phyloP scores from a whole-genome alignment of 1,284 basidiomycete species.

The Sporisorium reilianum region DNA sequence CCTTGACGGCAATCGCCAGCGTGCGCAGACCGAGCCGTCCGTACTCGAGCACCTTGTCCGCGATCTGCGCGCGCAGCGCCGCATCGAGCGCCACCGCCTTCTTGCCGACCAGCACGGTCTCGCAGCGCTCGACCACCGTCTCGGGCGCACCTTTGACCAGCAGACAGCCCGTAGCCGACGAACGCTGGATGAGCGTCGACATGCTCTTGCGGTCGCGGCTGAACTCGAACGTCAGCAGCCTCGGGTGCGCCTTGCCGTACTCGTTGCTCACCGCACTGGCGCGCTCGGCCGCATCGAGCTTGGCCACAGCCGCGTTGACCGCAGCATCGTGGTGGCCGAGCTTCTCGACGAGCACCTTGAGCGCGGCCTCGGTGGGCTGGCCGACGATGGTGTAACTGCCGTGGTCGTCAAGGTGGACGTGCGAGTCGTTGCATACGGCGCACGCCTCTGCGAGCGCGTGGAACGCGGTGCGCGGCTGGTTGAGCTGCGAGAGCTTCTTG shows the following conservation, averaged over 20 bases:
- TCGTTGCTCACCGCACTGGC: constrained; percentile 83
- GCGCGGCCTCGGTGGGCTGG: constrained; percentile 82
- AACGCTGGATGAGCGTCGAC: constrained; percentile 83
- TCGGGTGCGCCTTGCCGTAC: constrained; percentile 81
- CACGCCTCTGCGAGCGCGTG: constrained; percentile 64
- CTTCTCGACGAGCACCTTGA: constrained; percentile 82
- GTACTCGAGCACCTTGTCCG: constrained; percentile 77
- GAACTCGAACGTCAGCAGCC: constrained; percentile 94
- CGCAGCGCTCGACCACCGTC: constrained; percentile 89
- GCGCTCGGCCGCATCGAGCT: constrained; percentile 76
- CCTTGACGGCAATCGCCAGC: constrained; percentile 88
- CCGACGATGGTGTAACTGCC: constrained; percentile 85
- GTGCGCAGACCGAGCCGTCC: constrained; percentile 86
- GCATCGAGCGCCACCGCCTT: constrained; percentile 69
- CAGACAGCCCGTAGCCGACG: constrained; percentile 73
- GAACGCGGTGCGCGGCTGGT: constrained; percentile 57
- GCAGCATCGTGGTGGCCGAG: constrained; percentile 72
- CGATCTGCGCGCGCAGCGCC: constrained; percentile 76
- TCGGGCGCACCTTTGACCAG: constrained; percentile 96
- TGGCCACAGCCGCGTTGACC: constrained; percentile 74
- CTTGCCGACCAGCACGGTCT: constrained; percentile 75
- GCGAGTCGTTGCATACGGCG: constrained; percentile 67
- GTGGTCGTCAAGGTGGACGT: constrained; percentile 74
- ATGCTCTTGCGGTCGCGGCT: constrained; percentile 98
- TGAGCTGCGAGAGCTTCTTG: constrained; percentile 45